Base-by-base conservation (phyloP, 2,329 filamentous ascomycete genomes). In the Periconia sp. region DNA sequence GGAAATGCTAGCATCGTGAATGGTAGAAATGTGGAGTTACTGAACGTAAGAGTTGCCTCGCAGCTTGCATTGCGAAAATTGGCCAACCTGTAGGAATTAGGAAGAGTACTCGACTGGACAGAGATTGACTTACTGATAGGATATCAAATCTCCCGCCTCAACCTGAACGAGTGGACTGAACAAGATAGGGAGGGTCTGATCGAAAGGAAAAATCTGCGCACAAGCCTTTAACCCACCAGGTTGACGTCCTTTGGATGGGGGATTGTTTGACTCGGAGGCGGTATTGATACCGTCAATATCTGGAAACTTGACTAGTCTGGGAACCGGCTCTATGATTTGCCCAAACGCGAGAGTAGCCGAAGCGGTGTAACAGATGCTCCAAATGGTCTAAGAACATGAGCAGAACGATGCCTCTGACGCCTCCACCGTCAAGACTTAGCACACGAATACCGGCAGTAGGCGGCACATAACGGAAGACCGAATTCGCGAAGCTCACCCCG, bases 371-470 rank as follows among this genome's bases (percentile, higher is more conserved):
- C 16, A 28, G n/a, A 4, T 18, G 17, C 5, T 54, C 29, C 28
- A 54, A 21, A 40, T 54, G 29, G 12, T 47, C 5, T 24, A 54
- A 36, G 33, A 52, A 54, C 8, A 34, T 42, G 3, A 56, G 29
- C 10, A 40, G 50, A 19, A 56, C 37, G 4, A 53, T 40, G 12
- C 52, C 50, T 37, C 42, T 24, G 12, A 56, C 31, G n/a, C 52
- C 45, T 4, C 52, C 45, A 9, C 52, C 35, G 34, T 56, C 45
- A 12, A 56, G 11, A 29, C 37, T 46, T 1, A 56, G 42, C 11
- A 44, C 28, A 17, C 43, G 42, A 15, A 56, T 56, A 10, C 52
- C 46, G 11, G 42, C 46, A 9, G 40, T 56, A 10, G 45, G 47
- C 22, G 42, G 50, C 5, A 49, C 25, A 16, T 48, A 49, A 7